Conservation (phyloP, 1,284 basidiomycete species). For the Pseudozyma sp. region DNA sequence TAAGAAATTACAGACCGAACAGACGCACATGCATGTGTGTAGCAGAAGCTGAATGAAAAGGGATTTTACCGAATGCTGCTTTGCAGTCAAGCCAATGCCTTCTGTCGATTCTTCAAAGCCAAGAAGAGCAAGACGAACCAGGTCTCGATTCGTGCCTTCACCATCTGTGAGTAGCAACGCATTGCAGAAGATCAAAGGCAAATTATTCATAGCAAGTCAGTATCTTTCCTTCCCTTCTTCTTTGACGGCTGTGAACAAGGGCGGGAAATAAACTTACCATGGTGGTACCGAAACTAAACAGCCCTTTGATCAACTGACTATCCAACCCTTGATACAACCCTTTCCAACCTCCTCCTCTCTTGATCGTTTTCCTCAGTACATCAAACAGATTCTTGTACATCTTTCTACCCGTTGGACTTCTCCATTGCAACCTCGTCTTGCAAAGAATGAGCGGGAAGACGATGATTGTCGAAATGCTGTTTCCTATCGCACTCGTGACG, state of each 20-base stretch:
- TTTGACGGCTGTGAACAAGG: background rate
- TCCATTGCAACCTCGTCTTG: conserved; percentile 70
- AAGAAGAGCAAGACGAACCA: conserved; percentile 53
- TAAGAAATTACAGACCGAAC: background rate
- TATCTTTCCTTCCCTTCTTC: background rate
- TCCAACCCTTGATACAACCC: conserved; percentile 62
- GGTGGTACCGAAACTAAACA: conserved; percentile 58
- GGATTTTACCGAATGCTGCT: background rate
- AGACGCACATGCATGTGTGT: too few relatives aligned
- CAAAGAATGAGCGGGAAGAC: conserved; percentile 70
- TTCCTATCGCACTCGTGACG: conserved; percentile 70
- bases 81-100: conserved; percentile 12
- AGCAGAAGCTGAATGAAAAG: too few relatives aligned
- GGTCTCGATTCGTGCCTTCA: conserved; percentile 59
- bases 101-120: conserved; percentile 19
- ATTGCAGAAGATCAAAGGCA: background rate
- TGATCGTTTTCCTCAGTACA: conserved; percentile 56
- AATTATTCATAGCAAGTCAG: background rate
- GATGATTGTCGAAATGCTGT: conserved; percentile 69
- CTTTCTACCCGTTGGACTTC: conserved; percentile 64
- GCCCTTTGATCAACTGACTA: conserved; percentile 59
- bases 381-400: conserved; percentile 58
- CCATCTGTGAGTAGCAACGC: conserved; percentile 29
- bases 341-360: conserved; percentile 46
- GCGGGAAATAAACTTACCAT: conserved; percentile 41